Evolutionary conservation across 1,284 basidiomycete genomes (phyloP).

Genomic region (Leccinum pseudoinsigne): DNA sequence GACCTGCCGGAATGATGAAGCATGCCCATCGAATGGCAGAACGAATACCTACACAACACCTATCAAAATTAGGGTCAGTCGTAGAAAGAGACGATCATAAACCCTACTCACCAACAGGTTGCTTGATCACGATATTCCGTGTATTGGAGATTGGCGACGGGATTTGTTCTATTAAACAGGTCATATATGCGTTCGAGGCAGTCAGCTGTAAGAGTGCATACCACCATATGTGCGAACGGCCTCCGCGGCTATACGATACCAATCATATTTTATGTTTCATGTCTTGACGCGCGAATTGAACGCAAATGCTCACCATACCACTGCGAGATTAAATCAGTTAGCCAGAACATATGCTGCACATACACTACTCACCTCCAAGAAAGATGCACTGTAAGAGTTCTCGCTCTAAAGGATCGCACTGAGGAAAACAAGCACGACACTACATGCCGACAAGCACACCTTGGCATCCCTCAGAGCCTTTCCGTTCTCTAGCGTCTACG

Average conservation of each 20-base stretch:
- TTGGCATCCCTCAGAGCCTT: slow-evolving; percentile 84
- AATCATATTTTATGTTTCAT: background rate
- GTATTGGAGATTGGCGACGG: slow-evolving; percentile 74
- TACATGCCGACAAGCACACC: slow-evolving; percentile 37
- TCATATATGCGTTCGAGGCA: slow-evolving; percentile 3
- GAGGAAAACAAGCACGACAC: slow-evolving; percentile 1
- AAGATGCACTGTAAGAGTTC: slow-evolving; percentile 79
- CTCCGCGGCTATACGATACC: slow-evolving; percentile 66
- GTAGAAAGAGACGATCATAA: background rate
- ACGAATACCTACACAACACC: slow-evolving; percentile 56
- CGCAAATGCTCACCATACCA: slow-evolving; percentile 65
- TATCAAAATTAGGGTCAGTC: slow-evolving; percentile 23
- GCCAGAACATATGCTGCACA: background rate
- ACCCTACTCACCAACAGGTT: slow-evolving; percentile 77
- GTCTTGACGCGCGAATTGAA: background rate
- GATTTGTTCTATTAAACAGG: slow-evolving; percentile 61
- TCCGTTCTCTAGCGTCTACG: slow-evolving; percentile 88
- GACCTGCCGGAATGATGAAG: slow-evolving; percentile 45
- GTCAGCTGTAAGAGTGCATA: slow-evolving; percentile 30
- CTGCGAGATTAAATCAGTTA: slow-evolving; percentile 37
- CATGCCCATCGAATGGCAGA: background rate
- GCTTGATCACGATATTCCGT: slow-evolving; percentile 92
- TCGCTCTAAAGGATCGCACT: slow-evolving; percentile 55
- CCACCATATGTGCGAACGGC: slow-evolving; percentile 84
- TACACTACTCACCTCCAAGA: slow-evolving; percentile 63